phyloP scores from a whole-genome alignment of 345 rosid genomes.

The Angophora floribunda region DNA sequence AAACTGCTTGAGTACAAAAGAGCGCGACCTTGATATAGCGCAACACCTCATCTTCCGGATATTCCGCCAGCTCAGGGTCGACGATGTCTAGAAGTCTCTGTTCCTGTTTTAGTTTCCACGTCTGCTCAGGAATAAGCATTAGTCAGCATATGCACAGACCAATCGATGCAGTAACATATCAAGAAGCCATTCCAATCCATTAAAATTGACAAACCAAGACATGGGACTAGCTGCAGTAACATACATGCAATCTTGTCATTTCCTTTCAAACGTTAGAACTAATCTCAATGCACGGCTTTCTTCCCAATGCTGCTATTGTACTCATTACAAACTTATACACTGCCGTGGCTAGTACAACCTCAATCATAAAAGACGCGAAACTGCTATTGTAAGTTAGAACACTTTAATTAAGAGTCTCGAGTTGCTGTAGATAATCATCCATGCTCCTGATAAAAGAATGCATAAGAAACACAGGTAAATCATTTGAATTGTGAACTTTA shows the following conservation, averaged over 20 bases:
- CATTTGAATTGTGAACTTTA: neutral
- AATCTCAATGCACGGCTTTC: neutral
- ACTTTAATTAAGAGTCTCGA: neutral
- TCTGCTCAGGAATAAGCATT: conserved; percentile 17
- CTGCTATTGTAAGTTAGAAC: neutral
- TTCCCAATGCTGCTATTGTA: neutral
- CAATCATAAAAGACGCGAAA: neutral
- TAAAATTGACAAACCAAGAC: neutral
- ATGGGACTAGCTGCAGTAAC: neutral
- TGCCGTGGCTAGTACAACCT: neutral
- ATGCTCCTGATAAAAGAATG: neutral
- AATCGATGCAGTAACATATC: neutral
- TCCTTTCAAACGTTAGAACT: neutral
- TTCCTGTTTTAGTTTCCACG: conserved; percentile 80
- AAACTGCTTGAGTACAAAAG: conserved; percentile 73
- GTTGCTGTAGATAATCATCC: neutral
- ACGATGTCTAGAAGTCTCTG: conserved; percentile 57
- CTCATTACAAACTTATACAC: neutral
- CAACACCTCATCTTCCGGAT: conserved; percentile 47
- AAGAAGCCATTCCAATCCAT: neutral
- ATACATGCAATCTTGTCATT: neutral
- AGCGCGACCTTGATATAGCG: conserved; percentile 72
- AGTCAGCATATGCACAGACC: neutral
- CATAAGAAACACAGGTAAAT: neutral
- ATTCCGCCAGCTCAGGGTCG: conserved; percentile 52